phyloP scores from a whole-genome alignment of 2,329 filamentous ascomycete species.

The Colletotrichum tropicicola region DNA sequence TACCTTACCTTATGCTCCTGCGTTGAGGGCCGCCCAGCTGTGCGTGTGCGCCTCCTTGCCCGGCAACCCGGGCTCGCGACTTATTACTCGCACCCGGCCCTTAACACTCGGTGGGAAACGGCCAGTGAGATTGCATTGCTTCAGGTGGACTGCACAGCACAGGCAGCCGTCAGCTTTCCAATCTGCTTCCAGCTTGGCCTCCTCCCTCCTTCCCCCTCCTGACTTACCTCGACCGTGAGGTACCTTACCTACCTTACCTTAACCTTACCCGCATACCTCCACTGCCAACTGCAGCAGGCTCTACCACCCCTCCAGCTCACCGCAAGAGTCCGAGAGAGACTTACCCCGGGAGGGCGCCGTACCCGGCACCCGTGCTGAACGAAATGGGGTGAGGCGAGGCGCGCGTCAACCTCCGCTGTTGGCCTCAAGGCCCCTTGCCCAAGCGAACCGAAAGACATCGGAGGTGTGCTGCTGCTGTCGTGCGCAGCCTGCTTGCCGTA shows the following conservation, averaged over 20 bases:
- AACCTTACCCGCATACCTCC: no score
- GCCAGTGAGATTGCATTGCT: neutral
- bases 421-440: no score
- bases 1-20: no score
- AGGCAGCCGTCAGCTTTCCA: conserved; percentile 22
- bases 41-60: conserved; percentile 4
- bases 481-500: no score
- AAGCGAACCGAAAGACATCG: no score
- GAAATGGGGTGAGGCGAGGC: no score
- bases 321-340: neutral
- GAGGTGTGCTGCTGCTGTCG: no score
- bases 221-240: neutral
- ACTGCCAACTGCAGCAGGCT: neutral
- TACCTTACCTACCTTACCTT: conserved; percentile 7
- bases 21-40: conserved; percentile 3
- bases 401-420: no score
- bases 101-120: neutral
- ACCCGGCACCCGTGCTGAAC: conserved; percentile 1
- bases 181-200: neutral
- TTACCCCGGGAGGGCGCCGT: neutral
- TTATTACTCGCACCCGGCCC: neutral
- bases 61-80: conserved; percentile 5
- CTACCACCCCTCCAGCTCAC: neutral
- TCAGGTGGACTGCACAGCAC: conserved; percentile 1
- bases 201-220: neutral